phyloP scores from a whole-genome alignment of 2,329 filamentous ascomycete genomes.

The Ilyonectria robusta region DNA sequence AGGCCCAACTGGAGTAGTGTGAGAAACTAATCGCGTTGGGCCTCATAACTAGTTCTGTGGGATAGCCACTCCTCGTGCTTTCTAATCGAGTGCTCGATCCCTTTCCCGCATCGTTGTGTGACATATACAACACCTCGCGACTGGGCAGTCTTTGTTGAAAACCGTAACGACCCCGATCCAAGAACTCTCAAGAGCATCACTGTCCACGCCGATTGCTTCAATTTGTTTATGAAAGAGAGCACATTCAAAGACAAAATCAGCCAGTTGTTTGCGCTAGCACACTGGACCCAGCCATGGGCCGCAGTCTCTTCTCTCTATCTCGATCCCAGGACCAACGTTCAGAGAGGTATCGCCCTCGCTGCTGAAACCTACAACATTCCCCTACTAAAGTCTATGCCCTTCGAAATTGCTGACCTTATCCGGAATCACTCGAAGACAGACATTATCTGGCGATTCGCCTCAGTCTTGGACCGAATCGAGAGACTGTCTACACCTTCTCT shows the following conservation, averaged over 20 bases:
- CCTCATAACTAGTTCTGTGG: background rate
- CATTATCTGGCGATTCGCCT: background rate
- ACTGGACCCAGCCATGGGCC: background rate
- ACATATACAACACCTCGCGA: background rate
- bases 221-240: background rate
- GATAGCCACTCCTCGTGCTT: background rate
- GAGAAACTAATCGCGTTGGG: background rate
- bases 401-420: constrained; percentile 2
- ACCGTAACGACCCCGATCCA: background rate
- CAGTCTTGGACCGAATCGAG: background rate
- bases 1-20: background rate
- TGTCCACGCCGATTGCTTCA: background rate
- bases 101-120: background rate
- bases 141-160: background rate
- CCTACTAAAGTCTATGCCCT: background rate
- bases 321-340: background rate
- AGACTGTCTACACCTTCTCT: background rate
- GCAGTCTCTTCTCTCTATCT: background rate
- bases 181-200: background rate
- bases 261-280: background rate
- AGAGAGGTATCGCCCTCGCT: background rate
- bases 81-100: background rate
- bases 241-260: background rate
- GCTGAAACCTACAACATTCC: constrained; percentile 6
- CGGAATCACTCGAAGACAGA: background rate